phyloP scores from a whole-genome alignment of 192 early-diverging fungal species.

The Podila horticola region DNA sequence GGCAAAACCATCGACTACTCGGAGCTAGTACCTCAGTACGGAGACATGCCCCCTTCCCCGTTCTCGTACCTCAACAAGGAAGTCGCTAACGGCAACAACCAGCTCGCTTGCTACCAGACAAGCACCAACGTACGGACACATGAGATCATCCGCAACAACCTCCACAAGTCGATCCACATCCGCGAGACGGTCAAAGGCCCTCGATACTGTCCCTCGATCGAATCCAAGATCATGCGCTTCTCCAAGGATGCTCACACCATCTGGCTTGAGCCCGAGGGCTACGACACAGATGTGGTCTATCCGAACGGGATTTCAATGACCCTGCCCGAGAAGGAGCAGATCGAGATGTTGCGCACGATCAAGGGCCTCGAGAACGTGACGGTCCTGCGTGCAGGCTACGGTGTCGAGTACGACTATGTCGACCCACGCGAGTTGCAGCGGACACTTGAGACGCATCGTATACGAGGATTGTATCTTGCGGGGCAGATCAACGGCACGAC shows the following conservation, averaged over 20 bases:
- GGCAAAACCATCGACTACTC: constrained; percentile 81
- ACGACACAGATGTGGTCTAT: constrained; percentile 76
- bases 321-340: constrained; percentile 81
- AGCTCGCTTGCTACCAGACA: constrained; percentile 82
- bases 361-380: constrained; percentile 78
- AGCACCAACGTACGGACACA: constrained; percentile 75
- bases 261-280: constrained; percentile 86
- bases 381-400: constrained; percentile 74
- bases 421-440: constrained; percentile 83
- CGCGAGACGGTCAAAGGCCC: constrained; percentile 87
- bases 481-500: constrained; percentile 93
- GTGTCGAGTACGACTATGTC: constrained; percentile 89
- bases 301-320: constrained; percentile 90
- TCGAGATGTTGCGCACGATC: constrained; percentile 75
- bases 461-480: constrained; percentile 79
- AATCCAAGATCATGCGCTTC: constrained; percentile 84
- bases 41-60: constrained; percentile 76
- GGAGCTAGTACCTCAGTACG: constrained; percentile 68
- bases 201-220: constrained; percentile 84
- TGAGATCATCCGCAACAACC: constrained; percentile 73
- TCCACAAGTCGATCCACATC: constrained; percentile 84
- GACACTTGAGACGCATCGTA: constrained; percentile 82
- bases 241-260: constrained; percentile 73
- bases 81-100: constrained; percentile 74
- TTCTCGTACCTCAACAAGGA: constrained; percentile 81